These are phyloP conservation scores for Leccinum sublutescens DNA, from an alignment of 768 basidiomycete species.

Conservation along the genomic window DNA sequence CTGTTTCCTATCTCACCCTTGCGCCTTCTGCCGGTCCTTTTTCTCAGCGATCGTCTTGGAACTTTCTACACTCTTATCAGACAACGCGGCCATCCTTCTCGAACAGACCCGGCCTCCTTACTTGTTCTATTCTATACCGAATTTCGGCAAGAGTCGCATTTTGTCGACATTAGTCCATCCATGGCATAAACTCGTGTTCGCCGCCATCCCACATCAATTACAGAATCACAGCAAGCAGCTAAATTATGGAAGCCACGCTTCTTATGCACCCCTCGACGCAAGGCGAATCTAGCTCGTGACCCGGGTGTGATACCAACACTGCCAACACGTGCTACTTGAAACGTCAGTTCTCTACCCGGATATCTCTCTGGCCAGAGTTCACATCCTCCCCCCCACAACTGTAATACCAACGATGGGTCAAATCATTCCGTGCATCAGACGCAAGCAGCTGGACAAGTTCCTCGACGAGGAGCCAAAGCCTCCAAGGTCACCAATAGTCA, in stretches of 20 bases:
- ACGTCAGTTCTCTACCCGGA: constrained; percentile 25
- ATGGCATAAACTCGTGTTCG: constrained; percentile 23
- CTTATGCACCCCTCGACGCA: constrained; percentile 24
- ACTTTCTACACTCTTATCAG: constrained; percentile 21
- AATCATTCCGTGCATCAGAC: constrained; percentile 24
- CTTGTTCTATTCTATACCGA: constrained; percentile 10
- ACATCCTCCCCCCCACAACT: constrained; percentile 16
- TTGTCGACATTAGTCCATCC: constrained; percentile 5
- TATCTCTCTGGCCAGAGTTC: constrained; percentile 25
- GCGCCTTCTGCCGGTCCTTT: background rate
- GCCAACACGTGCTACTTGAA: constrained; percentile 29
- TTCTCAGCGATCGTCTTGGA: constrained; percentile 15
- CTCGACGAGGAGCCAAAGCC: constrained; percentile 28
- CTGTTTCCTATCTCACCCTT: constrained; percentile 1
- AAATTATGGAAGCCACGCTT: constrained; percentile 25
- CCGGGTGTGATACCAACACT: constrained; percentile 31
- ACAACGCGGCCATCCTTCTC: constrained; percentile 3
- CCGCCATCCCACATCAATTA: constrained; percentile 15
- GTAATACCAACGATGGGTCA: constrained; percentile 28
- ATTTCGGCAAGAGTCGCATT: constrained; percentile 11
- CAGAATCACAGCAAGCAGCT: constrained; percentile 18
- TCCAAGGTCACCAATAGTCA: constrained; percentile 9
- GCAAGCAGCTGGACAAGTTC: constrained; percentile 27
- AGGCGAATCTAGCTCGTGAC: constrained; percentile 26
- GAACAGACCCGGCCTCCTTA: constrained; percentile 2